These are phyloP conservation scores for Eucalyptus dawsonii DNA, from an alignment of 345 rosid genomes.

Conservation along the genomic window DNA sequence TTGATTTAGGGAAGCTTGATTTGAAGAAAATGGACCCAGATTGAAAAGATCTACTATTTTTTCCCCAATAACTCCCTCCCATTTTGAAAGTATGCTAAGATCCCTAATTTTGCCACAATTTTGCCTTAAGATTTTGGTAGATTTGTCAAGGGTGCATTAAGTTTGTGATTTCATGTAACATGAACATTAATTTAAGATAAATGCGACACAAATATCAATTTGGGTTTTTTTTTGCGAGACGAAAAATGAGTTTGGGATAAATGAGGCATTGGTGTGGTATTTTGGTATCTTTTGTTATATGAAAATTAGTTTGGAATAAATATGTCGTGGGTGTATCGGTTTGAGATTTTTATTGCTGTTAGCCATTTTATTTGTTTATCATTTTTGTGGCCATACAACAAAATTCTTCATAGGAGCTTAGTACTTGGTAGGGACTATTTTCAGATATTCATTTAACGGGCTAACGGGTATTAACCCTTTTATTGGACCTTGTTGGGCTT, in stretches of 20 bases:
- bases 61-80: neutral
- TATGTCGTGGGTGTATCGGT: accelerated
- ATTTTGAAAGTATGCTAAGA: neutral
- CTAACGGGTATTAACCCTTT: neutral
- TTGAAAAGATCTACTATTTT: neutral
- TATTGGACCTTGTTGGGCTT: neutral
- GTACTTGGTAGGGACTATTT: neutral
- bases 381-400: neutral
- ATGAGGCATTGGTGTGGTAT: neutral
- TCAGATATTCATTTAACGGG: neutral
- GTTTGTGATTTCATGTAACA: neutral
- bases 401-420: neutral
- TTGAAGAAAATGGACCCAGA: neutral
- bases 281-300: neutral
- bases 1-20: accelerated
- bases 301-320: neutral
- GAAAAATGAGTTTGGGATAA: neutral
- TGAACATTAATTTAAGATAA: neutral
- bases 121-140: neutral
- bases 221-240: neutral
- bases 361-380: neutral
- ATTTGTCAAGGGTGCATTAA: neutral
- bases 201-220: neutral
- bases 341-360: neutral
- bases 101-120: neutral